These are phyloP conservation scores for Orobanche coerulescens DNA, from an alignment of 257 asterid species.

Conservation along the genomic window DNA sequence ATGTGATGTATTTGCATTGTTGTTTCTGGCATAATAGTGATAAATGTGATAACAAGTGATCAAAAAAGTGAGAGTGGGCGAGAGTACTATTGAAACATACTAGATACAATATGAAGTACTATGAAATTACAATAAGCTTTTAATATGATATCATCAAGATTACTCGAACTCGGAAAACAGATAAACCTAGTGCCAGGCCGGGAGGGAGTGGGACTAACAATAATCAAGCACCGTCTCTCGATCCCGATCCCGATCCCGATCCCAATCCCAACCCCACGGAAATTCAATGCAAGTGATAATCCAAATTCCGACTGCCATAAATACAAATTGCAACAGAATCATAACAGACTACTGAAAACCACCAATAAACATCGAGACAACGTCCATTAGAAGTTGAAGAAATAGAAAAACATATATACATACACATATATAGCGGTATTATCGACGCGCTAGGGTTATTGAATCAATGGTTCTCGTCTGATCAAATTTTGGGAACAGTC, in stretches of 20 bases:
- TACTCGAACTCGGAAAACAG: background rate
- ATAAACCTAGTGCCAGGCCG: background rate
- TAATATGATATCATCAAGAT: background rate
- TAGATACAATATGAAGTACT: background rate
- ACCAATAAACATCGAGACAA: background rate
- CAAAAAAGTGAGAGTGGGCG: background rate
- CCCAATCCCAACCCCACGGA: no score
- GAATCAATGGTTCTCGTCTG: background rate
- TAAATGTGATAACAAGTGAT: no score
- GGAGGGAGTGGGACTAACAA: no score
- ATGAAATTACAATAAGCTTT: background rate
- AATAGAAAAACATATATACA: background rate
- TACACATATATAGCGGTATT: background rate
- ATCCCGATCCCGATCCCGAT: no score
- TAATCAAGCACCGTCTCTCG: no score
- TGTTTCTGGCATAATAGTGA: no score
- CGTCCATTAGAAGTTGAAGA: background rate
- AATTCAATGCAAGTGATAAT: background rate
- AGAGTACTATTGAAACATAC: background rate
- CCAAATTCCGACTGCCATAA: background rate
- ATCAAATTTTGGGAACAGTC: background rate
- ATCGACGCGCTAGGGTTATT: constrained; percentile 27
- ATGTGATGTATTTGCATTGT: no score
- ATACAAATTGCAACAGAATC: background rate
- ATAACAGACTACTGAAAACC: background rate